phyloP scores from a whole-genome alignment of 2,329 filamentous ascomycete genomes.

The Fusarium dimerum region DNA sequence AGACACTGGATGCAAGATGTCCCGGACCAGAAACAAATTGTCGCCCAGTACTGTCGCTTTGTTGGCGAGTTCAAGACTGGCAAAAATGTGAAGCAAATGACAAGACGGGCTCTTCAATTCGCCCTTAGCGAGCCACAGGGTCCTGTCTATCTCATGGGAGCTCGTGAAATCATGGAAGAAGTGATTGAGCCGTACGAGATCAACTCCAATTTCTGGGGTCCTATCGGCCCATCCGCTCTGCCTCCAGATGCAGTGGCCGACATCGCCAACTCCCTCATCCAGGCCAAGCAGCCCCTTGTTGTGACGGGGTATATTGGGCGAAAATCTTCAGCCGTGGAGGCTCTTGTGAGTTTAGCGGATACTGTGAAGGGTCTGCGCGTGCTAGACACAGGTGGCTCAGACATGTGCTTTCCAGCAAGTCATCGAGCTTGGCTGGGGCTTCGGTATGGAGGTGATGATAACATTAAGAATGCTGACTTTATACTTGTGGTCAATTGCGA shows the following conservation, averaged over 20 bases:
- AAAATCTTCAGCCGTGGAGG: constrained; percentile 22
- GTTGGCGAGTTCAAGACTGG: constrained; percentile 78
- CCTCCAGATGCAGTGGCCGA: constrained; percentile 37
- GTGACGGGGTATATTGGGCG: constrained; percentile 10
- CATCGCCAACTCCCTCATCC: constrained; percentile 4
- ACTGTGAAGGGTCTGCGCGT: constrained; percentile 67
- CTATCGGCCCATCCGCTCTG: constrained; percentile 64
- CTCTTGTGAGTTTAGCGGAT: constrained; percentile 66
- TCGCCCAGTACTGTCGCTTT: constrained; percentile 83
- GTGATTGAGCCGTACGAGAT: constrained; percentile 73
- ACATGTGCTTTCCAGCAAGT: constrained; percentile 75
- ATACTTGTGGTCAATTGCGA: constrained; percentile 86
- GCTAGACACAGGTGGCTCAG: constrained; percentile 72
- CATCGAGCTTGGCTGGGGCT: constrained; percentile 69
- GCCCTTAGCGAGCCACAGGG: constrained; percentile 74
- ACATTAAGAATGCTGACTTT: constrained; percentile 74
- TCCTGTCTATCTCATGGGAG: constrained; percentile 75
- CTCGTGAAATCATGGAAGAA: constrained; percentile 81
- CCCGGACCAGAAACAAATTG: constrained; percentile 76
- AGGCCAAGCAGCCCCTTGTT: constrained; percentile 7
- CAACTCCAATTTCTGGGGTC: constrained; percentile 67
- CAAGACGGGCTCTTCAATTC: constrained; percentile 80
- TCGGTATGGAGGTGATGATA: constrained; percentile 70
- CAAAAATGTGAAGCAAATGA: constrained; percentile 82
- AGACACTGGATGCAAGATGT: constrained; percentile 79